A percentile compares a stretch with the other conserved stretches of the same genome.
These are phyloP conservation scores for Rhizopogon rudus DNA, from an alignment of 768 basidiomycete species.

Conservation along the genomic window DNA sequence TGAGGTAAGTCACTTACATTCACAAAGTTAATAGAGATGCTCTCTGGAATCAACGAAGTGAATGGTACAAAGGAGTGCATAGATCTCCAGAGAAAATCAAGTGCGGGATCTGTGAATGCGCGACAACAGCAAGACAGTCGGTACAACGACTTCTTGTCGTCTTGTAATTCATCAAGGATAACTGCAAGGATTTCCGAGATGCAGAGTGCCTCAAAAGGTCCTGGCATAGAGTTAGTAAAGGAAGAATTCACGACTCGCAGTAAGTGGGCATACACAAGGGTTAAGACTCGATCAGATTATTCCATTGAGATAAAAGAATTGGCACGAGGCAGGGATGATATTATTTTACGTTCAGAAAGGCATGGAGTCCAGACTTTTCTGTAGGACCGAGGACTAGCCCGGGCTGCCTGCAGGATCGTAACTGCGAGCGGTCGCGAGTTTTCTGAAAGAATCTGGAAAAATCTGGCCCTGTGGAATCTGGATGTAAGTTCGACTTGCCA, in stretches of 20 bases:
- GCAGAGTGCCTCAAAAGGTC: not conserved
- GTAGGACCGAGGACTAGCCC: too few species aligned
- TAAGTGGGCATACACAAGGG: not conserved
- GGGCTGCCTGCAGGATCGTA: too few species aligned
- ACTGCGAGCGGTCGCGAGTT: too few species aligned
- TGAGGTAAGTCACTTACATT: not conserved
- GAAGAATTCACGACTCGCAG: too few species aligned
- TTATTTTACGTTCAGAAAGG: too few species aligned
- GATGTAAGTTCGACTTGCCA: too few species aligned
- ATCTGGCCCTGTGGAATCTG: too few species aligned
- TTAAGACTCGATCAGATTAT: too few species aligned
- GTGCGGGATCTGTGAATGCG: slow-evolving; percentile 2
- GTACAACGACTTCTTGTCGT: slow-evolving; percentile 2
- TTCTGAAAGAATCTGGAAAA: too few species aligned
- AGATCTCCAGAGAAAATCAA: slow-evolving; percentile 1
- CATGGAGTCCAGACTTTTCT: too few species aligned
- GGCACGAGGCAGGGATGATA: too few species aligned
- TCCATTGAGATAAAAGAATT: not conserved
- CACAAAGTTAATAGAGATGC: not conserved
- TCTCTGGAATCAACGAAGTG: not conserved
- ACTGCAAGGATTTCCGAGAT: not conserved
- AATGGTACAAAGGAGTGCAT: slow-evolving; percentile 1
- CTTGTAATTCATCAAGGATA: not conserved
- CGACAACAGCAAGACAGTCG: not conserved
- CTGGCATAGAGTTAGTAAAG: not conserved